Evolutionary conservation across 2,329 filamentous ascomycete genomes (phyloP).

Genomic region (Penicillium rolfsii): DNA sequence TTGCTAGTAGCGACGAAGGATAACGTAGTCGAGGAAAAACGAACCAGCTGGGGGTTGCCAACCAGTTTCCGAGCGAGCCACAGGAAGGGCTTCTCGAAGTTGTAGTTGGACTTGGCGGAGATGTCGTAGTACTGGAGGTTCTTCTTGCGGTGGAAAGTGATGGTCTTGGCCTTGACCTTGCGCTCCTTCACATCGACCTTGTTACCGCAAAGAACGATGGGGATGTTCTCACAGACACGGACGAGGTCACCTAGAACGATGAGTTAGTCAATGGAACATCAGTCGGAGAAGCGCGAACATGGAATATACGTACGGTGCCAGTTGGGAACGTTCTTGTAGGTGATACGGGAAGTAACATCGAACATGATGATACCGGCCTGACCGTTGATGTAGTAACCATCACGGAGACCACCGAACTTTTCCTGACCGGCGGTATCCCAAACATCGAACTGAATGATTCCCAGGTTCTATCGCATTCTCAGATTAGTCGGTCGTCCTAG

Average conservation of each 20-base stretch:
- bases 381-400: conserved; percentile 99
- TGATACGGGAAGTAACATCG: conserved; percentile 98
- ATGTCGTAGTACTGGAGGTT: conserved; percentile 99
- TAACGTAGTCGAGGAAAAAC: conserved; percentile 40
- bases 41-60: conserved; percentile 82
- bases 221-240: conserved; percentile 98
- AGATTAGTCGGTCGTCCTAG: conserved; percentile 33
- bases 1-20: conserved; percentile 23
- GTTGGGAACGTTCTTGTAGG: conserved; percentile 99
- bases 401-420: conserved; percentile 98
- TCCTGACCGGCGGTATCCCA: conserved; percentile 99
- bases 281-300: neutral
- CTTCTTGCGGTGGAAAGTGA: conserved; percentile 99
- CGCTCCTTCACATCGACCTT: conserved; percentile 99
- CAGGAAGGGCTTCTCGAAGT: conserved; percentile 99
- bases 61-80: conserved; percentile 99
- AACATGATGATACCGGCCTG: conserved; percentile 99
- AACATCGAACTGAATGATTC: conserved; percentile 96
- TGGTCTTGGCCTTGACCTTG: conserved; percentile 99
- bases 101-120: conserved; percentile 99
- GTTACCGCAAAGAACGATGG: conserved; percentile 97
- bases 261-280: neutral
- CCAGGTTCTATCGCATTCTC: conserved; percentile 69
- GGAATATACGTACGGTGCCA: conserved; percentile 86
- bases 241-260: conserved; percentile 80